A percentile compares a stretch with the other conserved stretches of the same genome.
These are phyloP conservation scores for Zymoseptoria pseudotritici DNA, from an alignment of 2,329 filamentous ascomycete species.

Conservation along the genomic window DNA sequence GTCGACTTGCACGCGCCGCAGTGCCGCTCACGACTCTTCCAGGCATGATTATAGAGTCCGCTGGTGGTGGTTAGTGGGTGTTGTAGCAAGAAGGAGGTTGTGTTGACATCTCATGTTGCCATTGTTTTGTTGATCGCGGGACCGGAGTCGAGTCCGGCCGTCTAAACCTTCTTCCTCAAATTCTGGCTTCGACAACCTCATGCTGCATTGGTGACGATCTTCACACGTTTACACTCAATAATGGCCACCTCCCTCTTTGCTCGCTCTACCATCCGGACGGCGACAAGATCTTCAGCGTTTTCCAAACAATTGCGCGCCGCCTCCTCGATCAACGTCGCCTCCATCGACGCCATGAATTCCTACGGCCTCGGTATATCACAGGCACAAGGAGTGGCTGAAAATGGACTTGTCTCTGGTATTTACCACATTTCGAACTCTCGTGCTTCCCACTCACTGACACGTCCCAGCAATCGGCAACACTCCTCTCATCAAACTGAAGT, in stretches of 20 bases:
- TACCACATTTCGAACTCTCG: background rate
- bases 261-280: conserved; percentile 19
- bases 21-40: conserved; percentile 23
- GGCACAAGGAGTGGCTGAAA: conserved; percentile 70
- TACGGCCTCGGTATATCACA: conserved; percentile 62
- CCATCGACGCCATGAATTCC: conserved; percentile 23
- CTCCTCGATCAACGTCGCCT: conserved; percentile 18
- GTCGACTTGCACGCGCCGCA: conserved; percentile 10
- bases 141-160: background rate
- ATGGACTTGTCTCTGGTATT: conserved; percentile 70
- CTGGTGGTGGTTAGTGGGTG: background rate
- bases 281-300: conserved; percentile 13
- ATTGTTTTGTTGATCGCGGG: background rate
- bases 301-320: conserved; percentile 17
- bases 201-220: background rate
- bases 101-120: background rate
- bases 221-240: background rate
- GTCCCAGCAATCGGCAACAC: conserved; percentile 87
- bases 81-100: background rate
- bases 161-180: background rate
- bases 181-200: background rate
- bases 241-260: conserved; percentile 11
- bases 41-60: conserved; percentile 41
- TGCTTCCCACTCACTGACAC: conserved; percentile 18
- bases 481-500: conserved; percentile 82